These are phyloP conservation scores for Saprolegnia parasitica DNA, from an alignment of 352 stramenopile species.

Conservation along the genomic window DNA sequence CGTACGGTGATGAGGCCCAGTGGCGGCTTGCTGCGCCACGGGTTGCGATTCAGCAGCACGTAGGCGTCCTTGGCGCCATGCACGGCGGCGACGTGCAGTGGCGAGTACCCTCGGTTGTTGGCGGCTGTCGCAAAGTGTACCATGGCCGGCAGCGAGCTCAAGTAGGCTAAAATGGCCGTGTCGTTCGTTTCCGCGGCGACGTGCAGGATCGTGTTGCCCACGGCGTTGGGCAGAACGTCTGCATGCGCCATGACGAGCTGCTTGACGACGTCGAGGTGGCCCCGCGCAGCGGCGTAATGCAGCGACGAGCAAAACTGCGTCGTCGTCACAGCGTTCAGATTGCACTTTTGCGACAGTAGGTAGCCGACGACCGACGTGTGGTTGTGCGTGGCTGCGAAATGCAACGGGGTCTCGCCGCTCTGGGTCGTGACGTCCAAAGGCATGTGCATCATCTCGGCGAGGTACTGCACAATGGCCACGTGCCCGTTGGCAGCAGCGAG, in stretches of 20 bases:
- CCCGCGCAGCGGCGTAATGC: background rate
- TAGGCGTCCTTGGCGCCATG: conserved; percentile 5
- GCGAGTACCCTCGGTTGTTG: background rate
- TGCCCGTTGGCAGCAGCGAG: conserved; percentile 36
- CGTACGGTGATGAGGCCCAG: conserved; percentile 1
- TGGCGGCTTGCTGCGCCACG: conserved; percentile 2
- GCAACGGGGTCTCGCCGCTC: conserved; percentile 6
- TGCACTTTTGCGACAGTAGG: background rate
- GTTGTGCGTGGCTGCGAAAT: conserved; percentile 14
- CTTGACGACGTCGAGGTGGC: conserved; percentile 15
- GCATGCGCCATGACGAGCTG: background rate
- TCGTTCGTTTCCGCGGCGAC: conserved; percentile 4
- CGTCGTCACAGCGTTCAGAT: conserved; percentile 1
- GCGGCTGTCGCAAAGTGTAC: background rate
- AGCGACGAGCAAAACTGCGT: background rate
- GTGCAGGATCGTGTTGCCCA: conserved; percentile 14
- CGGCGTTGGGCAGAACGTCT: background rate
- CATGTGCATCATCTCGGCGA: conserved; percentile 30
- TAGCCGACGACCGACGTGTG: background rate
- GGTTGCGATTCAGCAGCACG: conserved; percentile 16
- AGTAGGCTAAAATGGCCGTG: background rate
- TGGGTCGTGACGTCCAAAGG: background rate
- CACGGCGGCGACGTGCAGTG: conserved; percentile 10
- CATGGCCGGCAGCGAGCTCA: background rate
- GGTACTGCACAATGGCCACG: conserved; percentile 28